Conservation (phyloP, 805 yeast species). For the Teunomyces panamensis region DNA sequence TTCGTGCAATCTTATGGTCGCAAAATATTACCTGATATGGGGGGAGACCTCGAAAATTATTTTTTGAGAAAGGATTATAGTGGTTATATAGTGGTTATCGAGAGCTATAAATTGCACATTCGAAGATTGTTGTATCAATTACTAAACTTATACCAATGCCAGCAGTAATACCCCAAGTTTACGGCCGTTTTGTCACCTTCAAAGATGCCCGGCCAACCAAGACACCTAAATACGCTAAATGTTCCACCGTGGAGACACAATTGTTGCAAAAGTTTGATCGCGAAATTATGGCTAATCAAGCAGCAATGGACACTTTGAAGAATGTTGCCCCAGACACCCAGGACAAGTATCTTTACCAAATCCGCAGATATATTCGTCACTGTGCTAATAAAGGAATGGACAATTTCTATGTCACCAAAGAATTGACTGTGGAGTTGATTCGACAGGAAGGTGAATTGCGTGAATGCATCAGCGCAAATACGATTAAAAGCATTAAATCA, state of each 20-base stretch:
- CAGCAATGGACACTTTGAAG: background rate
- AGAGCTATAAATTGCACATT: constrained; percentile 1
- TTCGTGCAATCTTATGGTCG: no score
- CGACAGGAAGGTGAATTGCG: constrained; percentile 1
- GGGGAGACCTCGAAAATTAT: background rate
- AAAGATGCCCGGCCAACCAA: background rate
- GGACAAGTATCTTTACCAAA: constrained; percentile 6
- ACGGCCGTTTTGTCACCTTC: background rate
- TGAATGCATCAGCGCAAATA: constrained; percentile 5
- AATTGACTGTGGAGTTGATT: constrained; percentile 3
- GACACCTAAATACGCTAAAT: background rate
- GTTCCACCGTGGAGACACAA: background rate
- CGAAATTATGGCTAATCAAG: background rate
- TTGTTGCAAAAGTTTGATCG: constrained; percentile 3
- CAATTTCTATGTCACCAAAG: constrained; percentile 5
- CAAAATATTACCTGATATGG: no score
- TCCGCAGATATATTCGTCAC: constrained; percentile 5
- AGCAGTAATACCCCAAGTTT: background rate
- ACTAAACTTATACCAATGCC: background rate
- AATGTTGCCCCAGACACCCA: constrained; percentile 2
- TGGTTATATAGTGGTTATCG: constrained; percentile 6
- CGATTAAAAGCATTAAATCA: constrained; percentile 5
- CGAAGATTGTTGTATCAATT: background rate
- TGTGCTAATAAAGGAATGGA: constrained; percentile 2
- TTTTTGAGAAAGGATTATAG: constrained; percentile 1